A percentile compares a stretch with the other conserved stretches of the same genome.
Conservation (phyloP, 345 rosid genomes). For the Xanthoceras sorbifolium region DNA sequence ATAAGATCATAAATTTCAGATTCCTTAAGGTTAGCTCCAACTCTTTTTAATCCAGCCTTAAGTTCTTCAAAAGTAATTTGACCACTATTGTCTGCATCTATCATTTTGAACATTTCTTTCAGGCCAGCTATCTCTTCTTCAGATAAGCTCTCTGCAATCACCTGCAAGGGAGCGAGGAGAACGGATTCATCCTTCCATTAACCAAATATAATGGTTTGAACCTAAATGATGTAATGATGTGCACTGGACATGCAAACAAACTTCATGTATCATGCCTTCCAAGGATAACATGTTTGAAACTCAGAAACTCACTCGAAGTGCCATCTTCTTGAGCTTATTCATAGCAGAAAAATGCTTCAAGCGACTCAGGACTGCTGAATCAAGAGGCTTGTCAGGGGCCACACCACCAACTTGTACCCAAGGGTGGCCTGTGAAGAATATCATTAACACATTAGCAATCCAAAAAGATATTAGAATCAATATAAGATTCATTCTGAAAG, state of each 20-base stretch:
- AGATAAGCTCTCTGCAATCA: conserved; percentile 81
- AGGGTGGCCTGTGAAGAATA: conserved; percentile 68
- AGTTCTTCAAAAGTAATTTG: conserved; percentile 86
- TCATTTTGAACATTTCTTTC: too few species aligned
- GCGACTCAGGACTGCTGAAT: conserved; percentile 81
- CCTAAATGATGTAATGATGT: background rate
- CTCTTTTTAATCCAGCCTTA: conserved; percentile 77
- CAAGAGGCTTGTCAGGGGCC: conserved; percentile 89
- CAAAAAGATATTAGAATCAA: background rate
- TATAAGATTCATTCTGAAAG: background rate
- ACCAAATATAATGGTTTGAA: background rate
- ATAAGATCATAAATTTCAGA: conserved; percentile 86
- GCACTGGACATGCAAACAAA: background rate
- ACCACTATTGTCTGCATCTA: conserved; percentile 86
- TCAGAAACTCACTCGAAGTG: conserved; percentile 57
- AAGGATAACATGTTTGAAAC: background rate
- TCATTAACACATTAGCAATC: conserved; percentile 9
- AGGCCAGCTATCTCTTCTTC: conserved; percentile 94
- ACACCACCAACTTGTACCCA: conserved; percentile 86
- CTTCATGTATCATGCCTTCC: background rate
- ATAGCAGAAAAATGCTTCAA: conserved; percentile 89
- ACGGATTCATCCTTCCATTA: background rate
- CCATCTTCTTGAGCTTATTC: conserved; percentile 93
- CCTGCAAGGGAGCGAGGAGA: conserved; percentile 34
- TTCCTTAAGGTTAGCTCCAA: conserved; percentile 87